Evolutionary conservation across 192 early-diverging fungal species (phyloP).

Genomic region (Coemansia sp.): DNA sequence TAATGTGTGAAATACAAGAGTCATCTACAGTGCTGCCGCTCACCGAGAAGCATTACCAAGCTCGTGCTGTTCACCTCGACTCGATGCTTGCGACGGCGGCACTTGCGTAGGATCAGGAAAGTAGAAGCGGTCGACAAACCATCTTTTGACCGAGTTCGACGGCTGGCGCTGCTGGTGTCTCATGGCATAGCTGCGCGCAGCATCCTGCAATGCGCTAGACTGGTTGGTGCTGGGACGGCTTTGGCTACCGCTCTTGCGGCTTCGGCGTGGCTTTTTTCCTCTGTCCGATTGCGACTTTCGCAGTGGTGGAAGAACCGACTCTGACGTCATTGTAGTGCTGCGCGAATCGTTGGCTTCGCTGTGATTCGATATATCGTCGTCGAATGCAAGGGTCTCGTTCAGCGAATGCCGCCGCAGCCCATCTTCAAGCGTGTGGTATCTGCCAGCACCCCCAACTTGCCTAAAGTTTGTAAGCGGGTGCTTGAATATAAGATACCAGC

Average conservation of each 20-base stretch:
- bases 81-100: constrained; percentile 28
- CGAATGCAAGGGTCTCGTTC: constrained; percentile 11
- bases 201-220: constrained; percentile 29
- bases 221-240: constrained; percentile 8
- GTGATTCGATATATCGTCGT: constrained; percentile 15
- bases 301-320: constrained; percentile 5
- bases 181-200: constrained; percentile 41
- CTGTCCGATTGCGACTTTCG: constrained; percentile 6
- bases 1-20: too few relatives aligned
- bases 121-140: constrained; percentile 51
- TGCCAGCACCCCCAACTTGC: constrained; percentile 8
- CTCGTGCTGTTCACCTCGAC: constrained; percentile 27
- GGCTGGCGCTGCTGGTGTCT: constrained; percentile 44
- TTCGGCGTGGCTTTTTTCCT: constrained; percentile 25
- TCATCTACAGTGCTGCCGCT: neutral
- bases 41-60: constrained; percentile 9
- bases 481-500: constrained; percentile 50
- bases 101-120: constrained; percentile 48
- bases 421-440: constrained; percentile 45
- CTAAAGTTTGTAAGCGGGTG: constrained; percentile 43
- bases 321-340: constrained; percentile 37
- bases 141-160: constrained; percentile 35
- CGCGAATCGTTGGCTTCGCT: constrained; percentile 36
- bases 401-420: constrained; percentile 45
- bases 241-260: constrained; percentile 20